Evolutionary conservation across 1,139 yeast species (phyloP), one percentile per base, ranked within the genome.

Genomic region (Zhuliangozyma blackwelliae): DNA sequence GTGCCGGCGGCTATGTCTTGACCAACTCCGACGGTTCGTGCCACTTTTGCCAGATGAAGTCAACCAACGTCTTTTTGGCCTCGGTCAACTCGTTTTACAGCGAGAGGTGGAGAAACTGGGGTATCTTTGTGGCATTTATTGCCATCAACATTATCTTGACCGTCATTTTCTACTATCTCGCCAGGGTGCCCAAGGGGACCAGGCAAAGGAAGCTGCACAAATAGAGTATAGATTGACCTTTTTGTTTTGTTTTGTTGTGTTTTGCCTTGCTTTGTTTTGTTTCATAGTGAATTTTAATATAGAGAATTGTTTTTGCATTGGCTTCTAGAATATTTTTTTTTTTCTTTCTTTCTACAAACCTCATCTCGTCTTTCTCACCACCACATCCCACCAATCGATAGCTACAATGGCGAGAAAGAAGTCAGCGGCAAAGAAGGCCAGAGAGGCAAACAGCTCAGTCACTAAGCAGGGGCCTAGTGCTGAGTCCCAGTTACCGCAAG

Each of bases 391-490:
- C 16, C 16, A 16, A 16, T 4, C 3, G 16, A 16, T 16, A 16
- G 16, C 16, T 16, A 16, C 16, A 16, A 87, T 87, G 96, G 85
- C 95, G 32, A 81, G 96, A 77, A 87, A 87, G 81, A 87, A 87
- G 74, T 83, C 95, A 21, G 92, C 94, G 31, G 72, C 92, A 40
- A 85, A 82, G 54, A 83, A 68, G 59, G 94, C 92, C 27, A 73
- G 66, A 55, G 87, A 80, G 51, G 75, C 69, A 9, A 66, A 60
- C 13, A 25, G 16, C 16, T 16, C 16, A 16, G 16, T 1, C 46
- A 22, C 12, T 20, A 10, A 26, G 25, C 10, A 25, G 22, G 25
- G 27, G 39, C n/a, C 34, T 35, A 23, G 47, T 44, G 23, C 33
- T 12, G 4, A 8, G 26, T 5, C 10, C 9, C 26, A 23, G 26